Percentiles rank a stretch among this genome's conserved stretches.
Conservation (phyloP, 257 asterid genomes). For the Cinchona pubescens region DNA sequence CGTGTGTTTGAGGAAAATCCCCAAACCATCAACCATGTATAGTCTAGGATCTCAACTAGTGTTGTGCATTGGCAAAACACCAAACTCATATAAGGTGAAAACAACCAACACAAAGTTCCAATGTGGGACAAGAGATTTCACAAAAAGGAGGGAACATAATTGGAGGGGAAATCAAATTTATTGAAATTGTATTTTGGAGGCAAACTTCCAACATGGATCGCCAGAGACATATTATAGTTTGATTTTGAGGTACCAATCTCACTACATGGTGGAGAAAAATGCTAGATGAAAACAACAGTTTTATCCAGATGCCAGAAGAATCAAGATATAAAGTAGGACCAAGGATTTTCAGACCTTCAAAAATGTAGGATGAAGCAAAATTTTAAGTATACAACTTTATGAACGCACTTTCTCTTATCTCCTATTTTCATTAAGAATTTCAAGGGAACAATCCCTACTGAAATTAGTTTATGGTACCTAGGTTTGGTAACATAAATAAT, state of each 20-base stretch:
- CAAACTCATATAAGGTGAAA: no score
- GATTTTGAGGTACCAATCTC: not conserved
- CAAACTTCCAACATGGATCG: no score
- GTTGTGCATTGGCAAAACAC: no score
- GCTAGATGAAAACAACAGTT: not conserved
- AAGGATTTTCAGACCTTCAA: not conserved
- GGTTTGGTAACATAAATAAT: not conserved
- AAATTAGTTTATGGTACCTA: not conserved
- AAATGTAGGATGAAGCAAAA: not conserved
- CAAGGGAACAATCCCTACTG: not conserved
- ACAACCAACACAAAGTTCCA: no score
- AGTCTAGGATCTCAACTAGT: no score
- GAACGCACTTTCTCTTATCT: not conserved
- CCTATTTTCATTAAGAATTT: not conserved
- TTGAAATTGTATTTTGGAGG: no score
- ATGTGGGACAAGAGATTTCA: no score
- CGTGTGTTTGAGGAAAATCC: no score
- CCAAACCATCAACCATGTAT: no score
- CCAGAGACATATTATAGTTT: not conserved
- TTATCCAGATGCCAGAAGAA: not conserved
- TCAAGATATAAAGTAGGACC: not conserved
- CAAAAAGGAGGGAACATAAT: no score
- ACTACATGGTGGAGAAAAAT: not conserved
- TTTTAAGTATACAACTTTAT: not conserved
- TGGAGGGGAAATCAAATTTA: no score